Base-by-base conservation (phyloP, 225 moss, liverwort and hornwort species). In the Takakia lepidozioides region DNA sequence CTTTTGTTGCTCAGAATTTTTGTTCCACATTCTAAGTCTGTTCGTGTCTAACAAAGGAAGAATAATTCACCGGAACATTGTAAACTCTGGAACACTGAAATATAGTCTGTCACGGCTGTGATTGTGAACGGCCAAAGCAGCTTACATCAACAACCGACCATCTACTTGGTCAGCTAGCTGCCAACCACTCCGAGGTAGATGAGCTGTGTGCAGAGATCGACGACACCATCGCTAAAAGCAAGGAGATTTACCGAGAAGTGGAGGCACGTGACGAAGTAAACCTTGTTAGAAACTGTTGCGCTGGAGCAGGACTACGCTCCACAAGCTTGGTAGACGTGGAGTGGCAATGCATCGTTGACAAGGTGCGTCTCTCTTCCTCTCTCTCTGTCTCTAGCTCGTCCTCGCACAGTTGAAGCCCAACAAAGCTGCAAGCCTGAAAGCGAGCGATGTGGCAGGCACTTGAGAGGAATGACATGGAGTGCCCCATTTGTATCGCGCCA, bases 401-500 rank as follows among this genome's bases (percentile, higher is more conserved):
- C n/a, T n/a, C n/a, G n/a, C n/a, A n/a, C n/a, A n/a, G n/a, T n/a
- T n/a, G n/a, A n/a, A n/a, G n/a, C n/a, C n/a, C n/a, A n/a, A n/a
- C n/a, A n/a, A n/a, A n/a, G n/a, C n/a, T n/a, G n/a, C n/a, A n/a
- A n/a, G n/a, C n/a, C n/a, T n/a, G n/a, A n/a, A n/a, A n/a, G n/a
- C n/a, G n/a, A n/a, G n/a, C n/a, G n/a, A n/a, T 25, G 0, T 54
- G 20, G 46, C 58, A 78, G 56, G 69, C 69, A n/a, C 10, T 55
- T 19, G 59, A 73, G 45, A 61, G 78, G 38, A 39, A 56, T 46
- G 78, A 73, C 48, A 38, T 30, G 5, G 69, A 78, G 10, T 78
- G 69, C 29, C 69, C 73, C 1, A 73, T 73, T 62, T 78, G 78
- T 51, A 69, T 73, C 51, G 59, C 48, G n/a, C 43, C 73, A 23